Base-by-base conservation (phyloP, 441 rosid species). In the Erysimum cheiri region DNA sequence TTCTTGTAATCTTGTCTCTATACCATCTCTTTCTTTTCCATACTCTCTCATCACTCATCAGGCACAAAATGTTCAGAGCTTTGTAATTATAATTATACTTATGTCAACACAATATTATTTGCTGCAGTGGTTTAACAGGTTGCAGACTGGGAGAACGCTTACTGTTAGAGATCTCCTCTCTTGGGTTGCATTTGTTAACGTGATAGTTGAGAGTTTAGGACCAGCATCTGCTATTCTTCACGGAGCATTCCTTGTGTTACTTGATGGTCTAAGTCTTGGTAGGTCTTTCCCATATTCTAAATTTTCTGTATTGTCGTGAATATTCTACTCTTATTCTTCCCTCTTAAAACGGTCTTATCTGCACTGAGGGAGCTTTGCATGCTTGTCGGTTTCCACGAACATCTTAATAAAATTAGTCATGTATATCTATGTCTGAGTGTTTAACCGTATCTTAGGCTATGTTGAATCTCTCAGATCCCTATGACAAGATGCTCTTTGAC, bases 141-240 rank as follows among this genome's bases (percentile, higher is more conserved):
- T 87, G 83, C 88, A 85, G 75, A 77, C 81, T n/a, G 99, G 90
- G 78, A 93, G 96, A 78, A 72, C 61, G 52, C 97, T 96, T 59
- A 93, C 99, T 46, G 89, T 96, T 71, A 88, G 99, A 83, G 99
- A 96, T 85, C 96, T 96, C 61, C 82, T 96, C 55, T 86, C 99
- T 63, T 96, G 99, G 99, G 72, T 93, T 69, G 83, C 84, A 46
- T 96, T 96, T 80, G 77, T 90, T 63, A 84, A 86, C 36, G 76
- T 72, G 55, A 83, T 90, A 28, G 80, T 74, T 73, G 80, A 67
- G 82, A 78, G 78, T 75, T 78, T 96, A 70, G 96, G 85, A 80
- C 72, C 84, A 60, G 85, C 81, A 68, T 69, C 70, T 80, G 89
- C 97, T 29, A 81, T 89, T 58, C 79, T 91, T 61, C 99, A 96